Conservation (phyloP, 345 rosid genomes). For the Ceriops decandra region DNA sequence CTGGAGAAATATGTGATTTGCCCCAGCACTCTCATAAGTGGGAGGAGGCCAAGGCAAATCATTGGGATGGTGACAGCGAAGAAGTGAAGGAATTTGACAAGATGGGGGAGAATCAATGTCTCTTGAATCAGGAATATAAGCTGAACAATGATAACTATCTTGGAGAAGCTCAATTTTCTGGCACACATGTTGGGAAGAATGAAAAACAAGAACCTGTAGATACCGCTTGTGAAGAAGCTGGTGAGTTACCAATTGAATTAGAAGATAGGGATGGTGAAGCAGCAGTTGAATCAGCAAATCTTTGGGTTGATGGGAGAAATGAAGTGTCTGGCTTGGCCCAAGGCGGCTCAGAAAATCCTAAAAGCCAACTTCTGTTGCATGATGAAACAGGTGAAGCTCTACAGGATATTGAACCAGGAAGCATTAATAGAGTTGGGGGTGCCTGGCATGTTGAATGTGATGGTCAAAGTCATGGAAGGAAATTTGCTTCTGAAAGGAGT, state of each 20-base stretch:
- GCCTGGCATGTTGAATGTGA: constrained; percentile 21
- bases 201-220: constrained; percentile 23
- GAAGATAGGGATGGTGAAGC: constrained; percentile 29
- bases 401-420: constrained; percentile 25
- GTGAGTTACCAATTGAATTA: constrained; percentile 18
- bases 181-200: constrained; percentile 26
- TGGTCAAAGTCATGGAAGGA: constrained; percentile 27
- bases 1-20: constrained; percentile 12
- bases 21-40: constrained; percentile 20
- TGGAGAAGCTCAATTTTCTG: constrained; percentile 25
- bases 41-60: constrained; percentile 12
- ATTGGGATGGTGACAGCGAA: constrained; percentile 1
- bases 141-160: constrained; percentile 21
- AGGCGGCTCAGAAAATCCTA: constrained; percentile 15
- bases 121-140: constrained; percentile 15
- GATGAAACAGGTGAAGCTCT: constrained; percentile 27
- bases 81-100: constrained; percentile 17
- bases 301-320: constrained; percentile 9
- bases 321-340: constrained; percentile 21
- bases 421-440: constrained; percentile 25
- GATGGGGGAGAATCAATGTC: constrained; percentile 17
- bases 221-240: constrained; percentile 27
- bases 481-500: constrained; percentile 31
- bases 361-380: constrained; percentile 12
- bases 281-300: constrained; percentile 15